Base-by-base conservation (phyloP, 495 filamentous ascomycete genomes). In the Xylaria cubensis region DNA sequence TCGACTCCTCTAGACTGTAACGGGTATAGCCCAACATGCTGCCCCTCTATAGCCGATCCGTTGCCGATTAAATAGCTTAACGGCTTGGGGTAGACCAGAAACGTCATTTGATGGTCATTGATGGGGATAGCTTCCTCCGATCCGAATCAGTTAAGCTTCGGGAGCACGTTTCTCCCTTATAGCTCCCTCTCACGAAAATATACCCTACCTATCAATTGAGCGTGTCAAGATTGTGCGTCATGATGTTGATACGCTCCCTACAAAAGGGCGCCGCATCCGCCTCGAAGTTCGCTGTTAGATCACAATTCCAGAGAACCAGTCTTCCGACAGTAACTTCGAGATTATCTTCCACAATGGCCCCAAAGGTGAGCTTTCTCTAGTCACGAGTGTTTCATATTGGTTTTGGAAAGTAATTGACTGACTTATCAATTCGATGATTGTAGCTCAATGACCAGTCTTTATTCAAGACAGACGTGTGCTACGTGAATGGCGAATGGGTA, bases 401-500 rank as follows among this genome's bases (percentile, higher is more conserved):
- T 41, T 44, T 48, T 15, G 21, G 26, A 59, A 19, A 46, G 32
- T 4, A 32, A 59, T 72, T 61, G 36, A 32, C 64, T 61, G 36
- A 32, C 64, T 62, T 32, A 41, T 74, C 0, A 55, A 64, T 62
- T 36, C 21, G 6, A n/a, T 21, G 34, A 72, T 73, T 67, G 24
- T 72, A 93, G 93, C 89, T 97, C 76, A 94, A 92, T 82, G 94
- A 97, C 75, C 87, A 88, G 36, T 93, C 92, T 4, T 88, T 97
- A 32, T 89, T 97, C 76, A 94, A 93, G 79, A 83, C 88, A 48
- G 83, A 92, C 71, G 92, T 93, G 73, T 90, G 88, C 73, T 97
- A 94, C 77, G 90, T 97, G 74, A 93, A 97, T 81, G 93, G 93
- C 75, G 89, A 94, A 83, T 97, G 92, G 91, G 86, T 96, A 61